phyloP scores from a whole-genome alignment of 2,329 filamentous ascomycete species.

The Verticillium albo-atrum region DNA sequence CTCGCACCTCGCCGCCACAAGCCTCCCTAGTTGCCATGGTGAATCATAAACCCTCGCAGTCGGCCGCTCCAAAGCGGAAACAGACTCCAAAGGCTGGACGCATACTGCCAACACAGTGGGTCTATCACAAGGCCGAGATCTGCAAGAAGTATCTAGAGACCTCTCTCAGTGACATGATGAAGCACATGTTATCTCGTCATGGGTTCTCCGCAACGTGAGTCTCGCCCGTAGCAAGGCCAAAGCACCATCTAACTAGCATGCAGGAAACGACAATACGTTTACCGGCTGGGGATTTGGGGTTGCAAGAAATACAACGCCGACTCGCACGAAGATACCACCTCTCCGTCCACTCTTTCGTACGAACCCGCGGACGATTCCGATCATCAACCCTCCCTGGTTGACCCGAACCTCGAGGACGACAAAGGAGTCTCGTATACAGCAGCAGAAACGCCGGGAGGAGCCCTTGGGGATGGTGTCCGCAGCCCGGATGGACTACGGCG shows the following conservation, averaged over 20 bases:
- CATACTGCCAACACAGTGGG: background rate
- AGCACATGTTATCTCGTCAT: background rate
- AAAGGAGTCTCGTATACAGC: background rate
- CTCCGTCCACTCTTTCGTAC: background rate
- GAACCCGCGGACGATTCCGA: background rate
- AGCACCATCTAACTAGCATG: background rate
- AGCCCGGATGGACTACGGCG: background rate
- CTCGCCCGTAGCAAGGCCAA: background rate
- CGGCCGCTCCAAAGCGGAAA: no score
- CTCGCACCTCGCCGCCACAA: no score
- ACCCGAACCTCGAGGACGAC: background rate
- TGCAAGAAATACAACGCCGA: conserved; percentile 18
- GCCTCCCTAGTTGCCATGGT: no score
- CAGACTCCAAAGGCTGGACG: background rate
- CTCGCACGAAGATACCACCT: no score
- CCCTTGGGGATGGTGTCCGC: background rate
- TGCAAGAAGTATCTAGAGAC: background rate
- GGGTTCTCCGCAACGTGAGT: background rate
- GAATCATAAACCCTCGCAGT: no score
- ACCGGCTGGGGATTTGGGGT: conserved; percentile 21
- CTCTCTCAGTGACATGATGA: background rate
- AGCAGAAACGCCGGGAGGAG: background rate
- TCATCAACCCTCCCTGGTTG: background rate
- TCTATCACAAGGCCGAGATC: background rate
- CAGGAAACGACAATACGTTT: conserved; percentile 25